Percentiles rank a stretch among this genome's conserved stretches.
These are phyloP conservation scores for Trametes elegans DNA, from an alignment of 768 basidiomycete species.

Conservation along the genomic window DNA sequence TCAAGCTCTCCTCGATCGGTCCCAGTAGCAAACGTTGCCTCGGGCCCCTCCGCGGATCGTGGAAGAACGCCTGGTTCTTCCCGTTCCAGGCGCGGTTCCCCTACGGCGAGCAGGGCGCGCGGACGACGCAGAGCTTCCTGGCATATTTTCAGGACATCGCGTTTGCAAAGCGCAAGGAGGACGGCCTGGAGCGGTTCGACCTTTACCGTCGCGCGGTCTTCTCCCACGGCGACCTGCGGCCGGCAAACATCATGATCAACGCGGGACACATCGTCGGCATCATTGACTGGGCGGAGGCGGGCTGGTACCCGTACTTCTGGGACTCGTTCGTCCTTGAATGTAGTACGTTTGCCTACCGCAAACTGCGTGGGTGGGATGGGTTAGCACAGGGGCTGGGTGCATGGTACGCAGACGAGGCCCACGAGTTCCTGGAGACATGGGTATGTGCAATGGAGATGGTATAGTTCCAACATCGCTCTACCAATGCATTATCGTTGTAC, in stretches of 20 bases:
- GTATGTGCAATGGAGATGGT: background rate
- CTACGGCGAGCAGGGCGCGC: background rate
- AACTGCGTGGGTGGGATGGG: background rate
- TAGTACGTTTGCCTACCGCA: background rate
- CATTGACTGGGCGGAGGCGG: constrained; percentile 26
- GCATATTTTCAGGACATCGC: background rate
- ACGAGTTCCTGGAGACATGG: background rate
- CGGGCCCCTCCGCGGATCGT: background rate
- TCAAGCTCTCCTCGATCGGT: background rate
- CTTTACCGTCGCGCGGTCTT: constrained; percentile 5
- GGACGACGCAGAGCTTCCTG: background rate
- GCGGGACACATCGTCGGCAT: constrained; percentile 16
- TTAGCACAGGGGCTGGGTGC: background rate
- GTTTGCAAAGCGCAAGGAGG: background rate
- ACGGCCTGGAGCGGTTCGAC: background rate
- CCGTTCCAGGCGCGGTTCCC: background rate
- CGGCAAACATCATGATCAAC: constrained; percentile 22
- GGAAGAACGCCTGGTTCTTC: background rate
- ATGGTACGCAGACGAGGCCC: background rate
- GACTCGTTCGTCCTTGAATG: constrained; percentile 4
- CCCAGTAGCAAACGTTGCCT: background rate
- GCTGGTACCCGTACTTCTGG: constrained; percentile 29
- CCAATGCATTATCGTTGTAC: no score
- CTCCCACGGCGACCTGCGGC: constrained; percentile 25
- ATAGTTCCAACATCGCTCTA: background rate